These are phyloP conservation scores for Allium sativum DNA, from an alignment of 106 monocot genomes.

Conservation along the genomic window DNA sequence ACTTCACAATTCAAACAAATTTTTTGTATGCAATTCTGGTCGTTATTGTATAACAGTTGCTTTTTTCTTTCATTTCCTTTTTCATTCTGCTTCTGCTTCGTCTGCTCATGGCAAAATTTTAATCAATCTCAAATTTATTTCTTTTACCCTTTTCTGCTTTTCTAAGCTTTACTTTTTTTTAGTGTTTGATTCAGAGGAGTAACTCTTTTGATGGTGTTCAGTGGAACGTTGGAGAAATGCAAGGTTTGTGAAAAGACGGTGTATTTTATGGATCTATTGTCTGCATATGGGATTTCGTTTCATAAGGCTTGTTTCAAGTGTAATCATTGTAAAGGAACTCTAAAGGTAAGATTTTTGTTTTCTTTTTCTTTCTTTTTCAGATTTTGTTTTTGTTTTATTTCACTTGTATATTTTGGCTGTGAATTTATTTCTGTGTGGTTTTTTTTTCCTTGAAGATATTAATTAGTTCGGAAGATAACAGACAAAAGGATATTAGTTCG, in stretches of 20 bases:
- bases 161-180: neutral
- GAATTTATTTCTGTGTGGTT: neutral
- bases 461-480: too few relatives aligned
- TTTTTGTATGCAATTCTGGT: too few relatives aligned
- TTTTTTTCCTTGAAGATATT: too few relatives aligned
- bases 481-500: too few relatives aligned
- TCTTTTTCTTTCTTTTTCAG: neutral
- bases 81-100: neutral
- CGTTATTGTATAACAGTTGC: too few relatives aligned
- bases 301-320: conserved; percentile 29
- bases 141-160: neutral
- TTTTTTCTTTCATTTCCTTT: neutral
- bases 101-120: conserved; percentile 3
- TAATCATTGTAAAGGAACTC: conserved; percentile 25
- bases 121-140: neutral
- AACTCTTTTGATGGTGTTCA: conserved; percentile 10
- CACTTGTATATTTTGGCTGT: neutral
- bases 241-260: conserved; percentile 30
- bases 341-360: conserved; percentile 4
- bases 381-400: neutral
- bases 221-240: conserved; percentile 22
- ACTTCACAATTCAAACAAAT: too few relatives aligned
- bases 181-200: neutral
- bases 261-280: conserved; percentile 23
- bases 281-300: conserved; percentile 14